Evolutionary conservation across 306 rosid genomes (phyloP).

Genomic region (Casuarina equisetifolia): DNA sequence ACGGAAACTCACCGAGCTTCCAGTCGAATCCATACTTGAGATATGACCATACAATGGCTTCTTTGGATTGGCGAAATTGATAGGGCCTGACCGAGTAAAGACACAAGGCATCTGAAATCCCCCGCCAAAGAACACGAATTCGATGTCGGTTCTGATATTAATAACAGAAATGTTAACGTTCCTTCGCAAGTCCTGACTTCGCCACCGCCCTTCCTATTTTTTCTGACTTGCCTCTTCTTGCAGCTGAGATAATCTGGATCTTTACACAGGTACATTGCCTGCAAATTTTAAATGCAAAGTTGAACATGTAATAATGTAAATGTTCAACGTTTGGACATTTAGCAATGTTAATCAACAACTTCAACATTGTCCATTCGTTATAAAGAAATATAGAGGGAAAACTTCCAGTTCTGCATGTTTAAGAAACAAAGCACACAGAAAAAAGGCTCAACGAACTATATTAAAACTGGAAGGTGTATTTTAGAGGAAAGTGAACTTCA

Average conservation of each 20-base stretch:
- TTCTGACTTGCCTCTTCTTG: conserved; percentile 58
- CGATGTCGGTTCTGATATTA: conserved; percentile 82
- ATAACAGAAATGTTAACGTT: conserved; percentile 63
- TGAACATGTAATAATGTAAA: too few relatives aligned
- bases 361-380: too few relatives aligned
- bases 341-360: too few relatives aligned
- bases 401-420: too few relatives aligned
- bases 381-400: too few relatives aligned
- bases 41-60: conserved; percentile 69
- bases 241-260: conserved; percentile 72
- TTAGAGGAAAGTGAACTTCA: too few relatives aligned
- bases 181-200: conserved; percentile 51
- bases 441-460: too few relatives aligned
- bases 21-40: conserved; percentile 68
- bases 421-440: too few relatives aligned
- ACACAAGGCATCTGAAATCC: conserved; percentile 42
- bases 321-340: not conserved
- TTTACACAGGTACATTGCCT: conserved; percentile 56
- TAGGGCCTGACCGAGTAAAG: conserved; percentile 41
- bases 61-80: conserved; percentile 58
- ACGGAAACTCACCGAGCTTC: conserved; percentile 43
- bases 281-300: conserved; percentile 4
- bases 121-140: conserved; percentile 62
- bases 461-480: too few relatives aligned
- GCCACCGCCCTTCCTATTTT: conserved; percentile 34